Percentiles rank a stretch among this genome's conserved stretches.
Evolutionary conservation across 2,329 filamentous ascomycete species (phyloP).

Genomic region (Macroventuria anomochaeta): DNA sequence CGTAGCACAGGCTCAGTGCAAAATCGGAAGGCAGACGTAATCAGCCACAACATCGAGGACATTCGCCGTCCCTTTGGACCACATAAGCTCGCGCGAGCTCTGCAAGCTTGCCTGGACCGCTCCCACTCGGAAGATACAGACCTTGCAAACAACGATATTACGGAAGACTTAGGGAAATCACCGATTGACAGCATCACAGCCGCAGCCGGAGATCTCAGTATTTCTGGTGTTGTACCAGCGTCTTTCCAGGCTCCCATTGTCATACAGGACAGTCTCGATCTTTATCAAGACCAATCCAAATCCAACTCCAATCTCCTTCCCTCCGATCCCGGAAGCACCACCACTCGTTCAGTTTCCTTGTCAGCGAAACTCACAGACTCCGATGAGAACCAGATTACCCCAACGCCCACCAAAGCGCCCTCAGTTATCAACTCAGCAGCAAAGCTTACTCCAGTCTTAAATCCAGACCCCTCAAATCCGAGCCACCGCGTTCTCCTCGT

Average conservation of each 20-base stretch:
- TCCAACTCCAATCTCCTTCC: too few relatives aligned
- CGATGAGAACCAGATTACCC: too few relatives aligned
- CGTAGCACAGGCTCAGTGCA: neutral
- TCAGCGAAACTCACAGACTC: too few relatives aligned
- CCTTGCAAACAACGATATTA: neutral
- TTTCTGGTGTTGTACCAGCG: neutral
- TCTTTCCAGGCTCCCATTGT: neutral
- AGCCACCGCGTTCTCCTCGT: slow-evolving; percentile 37
- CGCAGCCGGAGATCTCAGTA: neutral
- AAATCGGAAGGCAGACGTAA: neutral
- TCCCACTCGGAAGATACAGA: neutral
- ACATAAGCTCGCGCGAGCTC: slow-evolving; percentile 47
- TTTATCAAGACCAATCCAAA: neutral
- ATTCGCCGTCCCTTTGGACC: slow-evolving; percentile 50
- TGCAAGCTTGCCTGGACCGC: slow-evolving; percentile 38
- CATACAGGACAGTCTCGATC: neutral
- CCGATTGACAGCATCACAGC: neutral
- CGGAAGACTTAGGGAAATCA: too few relatives aligned
- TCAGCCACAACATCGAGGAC: slow-evolving; percentile 39
- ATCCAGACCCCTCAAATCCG: neutral
- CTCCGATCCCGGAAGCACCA: neutral
- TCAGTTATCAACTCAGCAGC: neutral
- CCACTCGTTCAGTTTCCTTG: neutral
- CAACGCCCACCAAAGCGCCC: neutral
- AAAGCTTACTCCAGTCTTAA: neutral